Conservation (phyloP, 805 yeast species). For the Cyberlindnera subsufficiens region DNA sequence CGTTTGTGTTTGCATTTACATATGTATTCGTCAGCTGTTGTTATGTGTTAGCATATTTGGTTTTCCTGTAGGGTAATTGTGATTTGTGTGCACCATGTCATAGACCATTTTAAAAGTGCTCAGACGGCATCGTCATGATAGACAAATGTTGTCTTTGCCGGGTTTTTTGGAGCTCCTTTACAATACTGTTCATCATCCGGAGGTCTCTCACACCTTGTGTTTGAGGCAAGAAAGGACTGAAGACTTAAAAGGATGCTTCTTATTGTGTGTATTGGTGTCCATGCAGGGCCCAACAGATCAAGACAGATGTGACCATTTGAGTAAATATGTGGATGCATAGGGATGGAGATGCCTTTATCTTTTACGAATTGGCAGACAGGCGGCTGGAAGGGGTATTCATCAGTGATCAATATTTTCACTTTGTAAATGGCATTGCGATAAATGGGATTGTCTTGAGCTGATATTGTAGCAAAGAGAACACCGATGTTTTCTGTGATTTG, state of each 20-base stretch:
- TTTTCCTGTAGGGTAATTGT: neutral
- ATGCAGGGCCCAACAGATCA: slow-evolving; percentile 46
- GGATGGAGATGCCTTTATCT: slow-evolving; percentile 31
- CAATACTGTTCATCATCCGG: slow-evolving; percentile 49
- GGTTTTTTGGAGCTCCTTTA: slow-evolving; percentile 49
- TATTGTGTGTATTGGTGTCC: slow-evolving; percentile 27
- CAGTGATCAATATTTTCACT: slow-evolving; percentile 36
- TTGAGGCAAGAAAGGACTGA: slow-evolving; percentile 58
- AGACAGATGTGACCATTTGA: slow-evolving; percentile 77
- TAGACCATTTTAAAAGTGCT: neutral
- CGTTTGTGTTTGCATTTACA: neutral
- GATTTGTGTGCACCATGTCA: neutral
- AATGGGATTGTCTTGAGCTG: slow-evolving; percentile 29
- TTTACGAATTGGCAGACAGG: slow-evolving; percentile 52
- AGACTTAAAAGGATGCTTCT: slow-evolving; percentile 47
- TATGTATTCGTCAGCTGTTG: neutral
- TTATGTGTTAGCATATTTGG: neutral
- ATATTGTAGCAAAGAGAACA: slow-evolving; percentile 32
- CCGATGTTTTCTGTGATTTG: slow-evolving; percentile 27
- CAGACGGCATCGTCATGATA: slow-evolving; percentile 54
- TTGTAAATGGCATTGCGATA: slow-evolving; percentile 30
- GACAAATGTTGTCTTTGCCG: slow-evolving; percentile 40
- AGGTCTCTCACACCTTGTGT: slow-evolving; percentile 44
- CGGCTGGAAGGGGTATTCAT: slow-evolving; percentile 50
- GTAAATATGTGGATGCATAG: slow-evolving; percentile 71